phyloP scores from a whole-genome alignment of 306 rosid species.

The Cajanus cajan region DNA sequence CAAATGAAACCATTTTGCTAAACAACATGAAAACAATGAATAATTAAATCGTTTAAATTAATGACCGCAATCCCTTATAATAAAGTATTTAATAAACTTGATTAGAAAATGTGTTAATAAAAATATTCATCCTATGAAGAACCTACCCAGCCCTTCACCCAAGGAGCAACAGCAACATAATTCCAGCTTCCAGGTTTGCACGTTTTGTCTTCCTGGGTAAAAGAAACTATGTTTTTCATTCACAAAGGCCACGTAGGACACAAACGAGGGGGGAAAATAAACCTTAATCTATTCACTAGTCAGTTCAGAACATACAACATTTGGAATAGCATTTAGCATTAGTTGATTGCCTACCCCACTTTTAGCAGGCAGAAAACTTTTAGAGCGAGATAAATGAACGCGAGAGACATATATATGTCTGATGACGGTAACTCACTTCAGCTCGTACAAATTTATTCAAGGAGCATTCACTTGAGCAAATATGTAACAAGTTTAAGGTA shows the following conservation, averaged over 20 bases:
- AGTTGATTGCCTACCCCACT: neutral
- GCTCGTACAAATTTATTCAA: neutral
- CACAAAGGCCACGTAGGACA: slow-evolving; percentile 10
- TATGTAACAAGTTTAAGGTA: neutral
- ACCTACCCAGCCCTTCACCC: slow-evolving; percentile 21
- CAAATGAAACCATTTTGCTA: neutral
- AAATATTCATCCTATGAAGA: slow-evolving; percentile 18
- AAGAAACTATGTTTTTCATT: neutral
- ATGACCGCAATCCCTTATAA: neutral
- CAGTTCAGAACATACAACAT: neutral
- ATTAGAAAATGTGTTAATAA: neutral
- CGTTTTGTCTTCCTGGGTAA: slow-evolving; percentile 9
- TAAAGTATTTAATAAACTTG: neutral
- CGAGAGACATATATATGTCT: neutral
- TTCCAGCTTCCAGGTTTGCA: neutral
- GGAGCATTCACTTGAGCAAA: neutral
- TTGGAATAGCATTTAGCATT: neutral
- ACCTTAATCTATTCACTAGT: neutral
- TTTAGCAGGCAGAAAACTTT: neutral
- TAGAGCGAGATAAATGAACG: neutral
- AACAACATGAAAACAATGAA: slow-evolving; percentile 5
- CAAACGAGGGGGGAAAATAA: neutral
- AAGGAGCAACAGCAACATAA: neutral
- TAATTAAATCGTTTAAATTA: slow-evolving; percentile 2
- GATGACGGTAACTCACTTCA: neutral